phyloP scores from a whole-genome alignment of 805 yeast genomes.

The Suhomyces prunicola region DNA sequence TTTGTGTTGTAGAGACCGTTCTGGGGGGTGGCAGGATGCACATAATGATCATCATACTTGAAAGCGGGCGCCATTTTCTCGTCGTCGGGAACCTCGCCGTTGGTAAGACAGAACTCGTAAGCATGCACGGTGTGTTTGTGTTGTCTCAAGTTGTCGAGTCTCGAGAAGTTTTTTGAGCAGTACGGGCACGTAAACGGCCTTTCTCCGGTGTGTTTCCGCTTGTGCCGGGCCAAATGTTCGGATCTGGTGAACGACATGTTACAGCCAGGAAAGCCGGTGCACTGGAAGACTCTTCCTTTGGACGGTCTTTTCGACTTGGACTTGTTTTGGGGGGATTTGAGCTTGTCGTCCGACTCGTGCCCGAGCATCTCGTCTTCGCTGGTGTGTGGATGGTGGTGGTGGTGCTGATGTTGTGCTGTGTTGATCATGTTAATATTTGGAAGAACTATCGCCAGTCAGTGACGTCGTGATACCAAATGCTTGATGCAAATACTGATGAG shows the following conservation, averaged over 20 bases:
- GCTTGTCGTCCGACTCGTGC: background rate
- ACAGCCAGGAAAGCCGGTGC: conserved; percentile 84
- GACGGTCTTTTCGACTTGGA: conserved; percentile 30
- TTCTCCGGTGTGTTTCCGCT: conserved; percentile 92
- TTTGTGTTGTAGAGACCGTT: conserved; percentile 7
- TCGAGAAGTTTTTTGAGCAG: conserved; percentile 72
- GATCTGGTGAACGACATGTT: conserved; percentile 85
- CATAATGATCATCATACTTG: background rate
- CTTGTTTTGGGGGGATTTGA: conserved; percentile 3
- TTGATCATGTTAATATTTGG: background rate
- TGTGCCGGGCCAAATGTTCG: conserved; percentile 90
- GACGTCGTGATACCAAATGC: background rate
- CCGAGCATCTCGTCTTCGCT: background rate
- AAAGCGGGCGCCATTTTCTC: background rate
- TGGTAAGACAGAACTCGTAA: conserved; percentile 28
- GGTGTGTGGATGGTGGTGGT: conserved; percentile 1
- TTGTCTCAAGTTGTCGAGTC: conserved; percentile 86
- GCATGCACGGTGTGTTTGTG: conserved; percentile 75
- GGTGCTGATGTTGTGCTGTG: conserved; percentile 2
- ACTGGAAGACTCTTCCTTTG: conserved; percentile 71
- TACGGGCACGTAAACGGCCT: conserved; percentile 86
- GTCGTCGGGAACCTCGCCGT: conserved; percentile 2
- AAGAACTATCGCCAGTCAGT: too few relatives aligned
- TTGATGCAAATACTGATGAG: background rate
- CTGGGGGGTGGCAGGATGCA: conserved; percentile 12